Base-by-base conservation (phyloP, 208 protist genomes). In the Wallacemonas sp. region DNA sequence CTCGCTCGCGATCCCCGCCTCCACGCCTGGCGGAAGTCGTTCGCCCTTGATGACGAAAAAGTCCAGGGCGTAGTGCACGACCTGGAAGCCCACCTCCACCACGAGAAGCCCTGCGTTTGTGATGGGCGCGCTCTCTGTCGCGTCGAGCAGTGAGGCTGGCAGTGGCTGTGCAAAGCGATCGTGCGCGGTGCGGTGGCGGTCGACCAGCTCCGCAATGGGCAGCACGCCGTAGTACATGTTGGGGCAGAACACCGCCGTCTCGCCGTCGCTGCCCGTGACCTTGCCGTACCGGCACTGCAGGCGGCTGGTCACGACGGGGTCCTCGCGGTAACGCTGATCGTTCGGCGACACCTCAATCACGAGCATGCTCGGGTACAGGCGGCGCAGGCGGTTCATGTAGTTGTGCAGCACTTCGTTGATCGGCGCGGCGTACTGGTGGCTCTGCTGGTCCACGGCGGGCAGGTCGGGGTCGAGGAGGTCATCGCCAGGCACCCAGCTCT, bases 201-300 rank as follows among this genome's bases (percentile, higher is more conserved):
- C 79, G 24, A 92, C 46, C 2, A 92, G 43, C 48, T 87, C 74
- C 8, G 71, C 67, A 39, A 92, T 68, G 2, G 85, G 80, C 21
- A 92, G 75, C 30, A 89, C 68, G n/a, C 67, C 85, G 73, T 88
- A 88, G 68, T 81, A 85, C 21, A 92, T 60, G 52, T 88, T 83
- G 4, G 85, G 79, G 60, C 72, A 79, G 71, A 92, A 88, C 34
- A 68, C 61, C 17, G 85, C 55, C 14, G 85, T 64, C 1, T 74
- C 29, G 61, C 76, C 72, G 55, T 75, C 46, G 74, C 44, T 49
- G 44, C 68, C 4, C 16, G 78, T 74, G 32, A 92, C 77, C 69
- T 94, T 96, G 17, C 87, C 90, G 68, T 96, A 93, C 1, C 90
- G 90, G 65, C 90, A 96, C 19, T 72, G 70, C 43, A 94, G 70